A percentile compares a stretch with the other conserved stretches of the same genome.
Evolutionary conservation across 176 grass and related monocot genomes (phyloP).

Genomic region (Alopecurus myosuroides): DNA sequence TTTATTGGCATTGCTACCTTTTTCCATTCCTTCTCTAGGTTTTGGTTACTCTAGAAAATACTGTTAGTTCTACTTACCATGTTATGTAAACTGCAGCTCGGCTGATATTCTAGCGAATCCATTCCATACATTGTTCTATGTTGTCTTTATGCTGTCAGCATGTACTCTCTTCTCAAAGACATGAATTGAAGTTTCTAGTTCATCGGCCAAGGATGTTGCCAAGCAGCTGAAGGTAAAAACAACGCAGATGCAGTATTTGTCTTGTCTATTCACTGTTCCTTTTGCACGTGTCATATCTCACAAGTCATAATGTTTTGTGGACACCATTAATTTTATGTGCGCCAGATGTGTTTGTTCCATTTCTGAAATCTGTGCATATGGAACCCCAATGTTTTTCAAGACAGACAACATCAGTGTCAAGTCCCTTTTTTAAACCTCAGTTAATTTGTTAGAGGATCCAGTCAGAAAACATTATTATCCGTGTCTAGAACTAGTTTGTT

Average conservation of each 20-base stretch:
- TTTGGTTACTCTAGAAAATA: not conserved
- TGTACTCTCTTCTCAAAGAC: no score
- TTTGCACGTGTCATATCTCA: not conserved
- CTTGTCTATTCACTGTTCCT: not conserved
- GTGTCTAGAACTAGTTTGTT: no score
- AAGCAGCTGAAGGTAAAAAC: slow-evolving; percentile 42
- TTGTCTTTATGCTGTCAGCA: no score
- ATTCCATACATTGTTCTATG: no score
- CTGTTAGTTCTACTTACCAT: no score
- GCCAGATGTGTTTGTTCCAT: no score
- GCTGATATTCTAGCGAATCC: no score
- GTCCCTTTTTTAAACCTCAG: not conserved
- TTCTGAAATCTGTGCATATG: not conserved
- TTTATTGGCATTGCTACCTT: no score
- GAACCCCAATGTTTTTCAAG: not conserved
- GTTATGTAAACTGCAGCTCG: no score
- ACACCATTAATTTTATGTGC: not conserved
- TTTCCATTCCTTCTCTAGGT: not conserved
- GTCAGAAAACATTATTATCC: not conserved
- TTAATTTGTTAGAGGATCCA: not conserved
- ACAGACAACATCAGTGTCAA: not conserved
- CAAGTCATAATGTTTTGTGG: not conserved
- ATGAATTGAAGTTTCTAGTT: no score
- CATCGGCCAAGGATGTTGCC: slow-evolving; percentile 53
- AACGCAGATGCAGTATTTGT: not conserved